Evolutionary conservation across 345 rosid genomes (phyloP).

Genomic region (Boechera stricta): DNA sequence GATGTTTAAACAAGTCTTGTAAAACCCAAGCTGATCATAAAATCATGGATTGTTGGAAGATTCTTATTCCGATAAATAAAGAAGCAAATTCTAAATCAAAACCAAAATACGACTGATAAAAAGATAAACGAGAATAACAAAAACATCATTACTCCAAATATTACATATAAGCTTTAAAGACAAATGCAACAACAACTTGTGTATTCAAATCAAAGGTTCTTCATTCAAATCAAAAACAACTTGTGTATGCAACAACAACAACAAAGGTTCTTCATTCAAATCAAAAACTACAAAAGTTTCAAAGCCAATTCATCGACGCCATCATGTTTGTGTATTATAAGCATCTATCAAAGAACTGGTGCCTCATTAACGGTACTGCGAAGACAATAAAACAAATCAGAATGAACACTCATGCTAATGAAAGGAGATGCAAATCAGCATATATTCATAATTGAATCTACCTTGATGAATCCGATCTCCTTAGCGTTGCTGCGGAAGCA

Average conservation of each 20-base stretch:
- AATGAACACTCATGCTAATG: background rate
- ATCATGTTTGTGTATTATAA: background rate
- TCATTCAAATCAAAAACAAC: too few relatives aligned
- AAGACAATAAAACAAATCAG: background rate
- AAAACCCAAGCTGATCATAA: too few relatives aligned
- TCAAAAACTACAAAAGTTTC: background rate
- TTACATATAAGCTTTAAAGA: too few relatives aligned
- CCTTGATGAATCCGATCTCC: conserved; percentile 61
- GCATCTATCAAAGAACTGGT: background rate
- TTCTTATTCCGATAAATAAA: too few relatives aligned
- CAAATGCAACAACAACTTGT: too few relatives aligned
- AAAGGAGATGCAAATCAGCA: background rate
- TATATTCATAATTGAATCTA: background rate
- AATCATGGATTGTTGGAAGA: too few relatives aligned
- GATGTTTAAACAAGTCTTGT: too few relatives aligned
- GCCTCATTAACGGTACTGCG: conserved; percentile 22
- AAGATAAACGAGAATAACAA: too few relatives aligned
- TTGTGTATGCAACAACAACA: background rate
- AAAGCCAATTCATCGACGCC: background rate
- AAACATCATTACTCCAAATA: too few relatives aligned
- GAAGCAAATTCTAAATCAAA: too few relatives aligned
- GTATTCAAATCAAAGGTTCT: background rate
- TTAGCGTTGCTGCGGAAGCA: conserved; percentile 44
- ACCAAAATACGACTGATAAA: too few relatives aligned
- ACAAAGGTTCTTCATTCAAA: background rate